Evolutionary conservation across 202 grass and related monocot genomes (phyloP).

Genomic region (Carex sylvatica): DNA sequence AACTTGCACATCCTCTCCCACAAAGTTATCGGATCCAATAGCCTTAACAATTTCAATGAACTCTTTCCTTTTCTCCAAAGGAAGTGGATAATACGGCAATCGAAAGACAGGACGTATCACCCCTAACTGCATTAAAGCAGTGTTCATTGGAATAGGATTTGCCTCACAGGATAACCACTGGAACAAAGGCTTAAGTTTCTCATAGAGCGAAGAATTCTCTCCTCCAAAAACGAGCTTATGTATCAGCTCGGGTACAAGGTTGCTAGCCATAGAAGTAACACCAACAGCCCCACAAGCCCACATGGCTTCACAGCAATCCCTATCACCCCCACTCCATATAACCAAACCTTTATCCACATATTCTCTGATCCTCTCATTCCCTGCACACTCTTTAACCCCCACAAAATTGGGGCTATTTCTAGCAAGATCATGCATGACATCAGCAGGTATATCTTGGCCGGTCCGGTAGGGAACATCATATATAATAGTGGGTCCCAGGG

Average conservation of each 20-base stretch:
- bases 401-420: constrained; percentile 48
- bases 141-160: constrained; percentile 75
- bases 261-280: constrained; percentile 75
- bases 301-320: constrained; percentile 75
- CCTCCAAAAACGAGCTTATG: constrained; percentile 54
- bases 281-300: constrained; percentile 65
- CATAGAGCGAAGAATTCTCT: constrained; percentile 44
- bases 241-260: constrained; percentile 80
- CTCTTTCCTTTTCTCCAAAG: constrained; percentile 55
- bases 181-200: constrained; percentile 61
- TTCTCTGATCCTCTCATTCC: constrained; percentile 58
- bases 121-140: constrained; percentile 77
- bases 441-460: constrained; percentile 70
- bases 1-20: constrained; percentile 55
- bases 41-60: constrained; percentile 66
- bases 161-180: constrained; percentile 75
- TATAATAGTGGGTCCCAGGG: constrained; percentile 76
- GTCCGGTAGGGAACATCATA: constrained; percentile 77
- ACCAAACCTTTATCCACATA: constrained; percentile 68
- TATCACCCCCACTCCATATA: constrained; percentile 78
- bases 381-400: constrained; percentile 79
- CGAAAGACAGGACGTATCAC: constrained; percentile 66
- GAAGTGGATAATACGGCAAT: constrained; percentile 71
- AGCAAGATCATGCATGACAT: constrained; percentile 50
- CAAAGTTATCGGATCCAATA: constrained; percentile 63